Evolutionary conservation across 2,329 filamentous ascomycete species (phyloP).

Genomic region (Calonectria leucothoes): DNA sequence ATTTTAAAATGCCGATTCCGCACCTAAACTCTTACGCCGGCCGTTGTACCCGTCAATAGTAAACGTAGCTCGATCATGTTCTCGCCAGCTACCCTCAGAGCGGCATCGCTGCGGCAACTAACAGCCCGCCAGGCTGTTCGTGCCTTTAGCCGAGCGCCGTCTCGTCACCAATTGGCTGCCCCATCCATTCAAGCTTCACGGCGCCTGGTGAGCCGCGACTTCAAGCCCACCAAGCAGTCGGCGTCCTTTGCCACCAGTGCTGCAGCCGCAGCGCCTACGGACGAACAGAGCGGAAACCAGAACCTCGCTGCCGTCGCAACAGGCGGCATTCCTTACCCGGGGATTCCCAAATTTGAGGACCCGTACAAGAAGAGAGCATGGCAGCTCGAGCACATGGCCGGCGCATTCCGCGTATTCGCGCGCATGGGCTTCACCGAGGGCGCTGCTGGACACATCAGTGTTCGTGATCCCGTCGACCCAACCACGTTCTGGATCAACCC

Average conservation of each 20-base stretch:
- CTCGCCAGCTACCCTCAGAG: conserved; percentile 13
- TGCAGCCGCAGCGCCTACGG: conserved; percentile 26
- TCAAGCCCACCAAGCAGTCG: neutral
- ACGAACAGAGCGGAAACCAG: conserved; percentile 27
- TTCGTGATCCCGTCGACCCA: conserved; percentile 70
- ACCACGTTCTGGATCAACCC: conserved; percentile 76
- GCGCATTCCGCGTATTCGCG: conserved; percentile 61
- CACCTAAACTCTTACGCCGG: neutral
- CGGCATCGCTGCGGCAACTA: conserved; percentile 24
- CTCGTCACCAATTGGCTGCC: neutral
- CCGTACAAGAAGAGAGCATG: conserved; percentile 53
- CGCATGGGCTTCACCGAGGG: conserved; percentile 67
- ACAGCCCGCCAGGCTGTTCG: conserved; percentile 23
- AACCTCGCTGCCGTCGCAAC: conserved; percentile 43
- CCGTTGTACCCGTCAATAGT: neutral
- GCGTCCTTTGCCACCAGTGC: conserved; percentile 36
- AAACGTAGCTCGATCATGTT: conserved; percentile 26
- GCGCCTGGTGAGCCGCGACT: neutral
- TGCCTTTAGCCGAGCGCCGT: conserved; percentile 23
- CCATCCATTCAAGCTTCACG: conserved; percentile 15
- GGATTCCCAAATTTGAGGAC: conserved; percentile 67
- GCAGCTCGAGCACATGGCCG: conserved; percentile 56
- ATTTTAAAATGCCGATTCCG: neutral
- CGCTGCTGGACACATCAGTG: conserved; percentile 72
- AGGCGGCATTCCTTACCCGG: conserved; percentile 51